These are phyloP conservation scores for Moringa oleifera DNA, from an alignment of 345 rosid species.

Conservation along the genomic window DNA sequence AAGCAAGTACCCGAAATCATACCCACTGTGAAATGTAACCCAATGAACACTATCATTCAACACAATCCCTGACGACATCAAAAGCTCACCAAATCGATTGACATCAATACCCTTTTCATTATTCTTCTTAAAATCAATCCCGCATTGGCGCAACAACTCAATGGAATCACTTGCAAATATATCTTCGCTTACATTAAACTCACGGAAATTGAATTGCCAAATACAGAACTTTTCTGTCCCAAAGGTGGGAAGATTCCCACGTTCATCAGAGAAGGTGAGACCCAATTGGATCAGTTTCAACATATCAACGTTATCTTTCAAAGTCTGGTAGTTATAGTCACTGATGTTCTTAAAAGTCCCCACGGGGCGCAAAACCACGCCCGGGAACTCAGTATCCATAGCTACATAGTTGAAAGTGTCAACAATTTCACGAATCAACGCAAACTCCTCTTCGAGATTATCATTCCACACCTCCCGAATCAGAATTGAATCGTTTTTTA, in stretches of 20 bases:
- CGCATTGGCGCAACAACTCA: slow-evolving; percentile 68
- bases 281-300: slow-evolving; percentile 81
- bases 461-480: slow-evolving; percentile 91
- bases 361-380: slow-evolving; percentile 75
- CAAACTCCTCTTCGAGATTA: slow-evolving; percentile 69
- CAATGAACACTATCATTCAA: slow-evolving; percentile 60
- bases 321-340: slow-evolving; percentile 67
- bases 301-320: slow-evolving; percentile 83
- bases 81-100: slow-evolving; percentile 70
- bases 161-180: slow-evolving; percentile 77
- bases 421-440: slow-evolving; percentile 72
- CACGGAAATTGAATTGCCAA: slow-evolving; percentile 94
- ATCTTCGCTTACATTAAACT: slow-evolving; percentile 65
- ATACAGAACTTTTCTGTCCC: slow-evolving; percentile 65
- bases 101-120: slow-evolving; percentile 75
- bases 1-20: slow-evolving; percentile 82
- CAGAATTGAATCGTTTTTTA: slow-evolving; percentile 56
- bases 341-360: slow-evolving; percentile 74
- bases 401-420: slow-evolving; percentile 56
- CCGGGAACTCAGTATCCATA: slow-evolving; percentile 95
- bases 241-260: slow-evolving; percentile 77
- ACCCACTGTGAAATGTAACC: slow-evolving; percentile 88
- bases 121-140: slow-evolving; percentile 80
- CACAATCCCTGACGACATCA: slow-evolving; percentile 86
- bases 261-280: slow-evolving; percentile 65